phyloP scores from a whole-genome alignment of 257 asterid species.

The Buddleja alternifolia region DNA sequence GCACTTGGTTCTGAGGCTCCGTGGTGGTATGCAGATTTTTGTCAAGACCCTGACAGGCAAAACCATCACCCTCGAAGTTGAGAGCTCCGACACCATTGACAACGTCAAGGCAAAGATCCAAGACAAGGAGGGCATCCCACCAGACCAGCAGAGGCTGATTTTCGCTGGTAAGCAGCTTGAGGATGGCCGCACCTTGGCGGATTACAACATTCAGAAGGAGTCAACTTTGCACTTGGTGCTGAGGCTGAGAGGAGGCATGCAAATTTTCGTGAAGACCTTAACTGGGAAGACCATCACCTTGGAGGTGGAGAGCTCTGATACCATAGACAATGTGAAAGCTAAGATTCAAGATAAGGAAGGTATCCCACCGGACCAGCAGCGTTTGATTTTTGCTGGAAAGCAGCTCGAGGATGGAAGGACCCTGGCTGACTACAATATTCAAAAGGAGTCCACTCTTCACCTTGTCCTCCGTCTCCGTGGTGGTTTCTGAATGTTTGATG shows the following conservation, averaged over 20 bases:
- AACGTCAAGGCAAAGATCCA: constrained; percentile 75
- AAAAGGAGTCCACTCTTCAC: constrained; percentile 79
- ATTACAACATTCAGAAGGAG: constrained; percentile 76
- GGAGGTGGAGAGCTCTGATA: constrained; percentile 75
- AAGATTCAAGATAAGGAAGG: constrained; percentile 86
- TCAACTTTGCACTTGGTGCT: constrained; percentile 69
- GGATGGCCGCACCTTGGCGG: constrained; percentile 69
- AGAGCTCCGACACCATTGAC: constrained; percentile 71
- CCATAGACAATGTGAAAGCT: constrained; percentile 69
- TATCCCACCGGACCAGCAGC: constrained; percentile 84
- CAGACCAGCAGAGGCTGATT: constrained; percentile 82
- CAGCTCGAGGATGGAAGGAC: constrained; percentile 76
- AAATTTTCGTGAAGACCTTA: constrained; percentile 63
- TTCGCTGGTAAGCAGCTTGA: constrained; percentile 76
- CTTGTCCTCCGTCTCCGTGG: constrained; percentile 93
- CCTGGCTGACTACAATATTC: constrained; percentile 71
- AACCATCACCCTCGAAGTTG: constrained; percentile 75
- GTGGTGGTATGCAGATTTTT: constrained; percentile 81
- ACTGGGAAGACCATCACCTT: constrained; percentile 75
- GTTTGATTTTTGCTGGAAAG: constrained; percentile 77
- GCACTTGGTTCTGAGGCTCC: constrained; percentile 61
- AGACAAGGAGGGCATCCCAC: constrained; percentile 84
- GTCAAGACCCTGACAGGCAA: constrained; percentile 74
- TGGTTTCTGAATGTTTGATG: constrained; percentile 41
- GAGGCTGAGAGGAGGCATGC: constrained; percentile 71